Conservation (phyloP, 805 yeast genomes). For the Alloascoidea africana region DNA sequence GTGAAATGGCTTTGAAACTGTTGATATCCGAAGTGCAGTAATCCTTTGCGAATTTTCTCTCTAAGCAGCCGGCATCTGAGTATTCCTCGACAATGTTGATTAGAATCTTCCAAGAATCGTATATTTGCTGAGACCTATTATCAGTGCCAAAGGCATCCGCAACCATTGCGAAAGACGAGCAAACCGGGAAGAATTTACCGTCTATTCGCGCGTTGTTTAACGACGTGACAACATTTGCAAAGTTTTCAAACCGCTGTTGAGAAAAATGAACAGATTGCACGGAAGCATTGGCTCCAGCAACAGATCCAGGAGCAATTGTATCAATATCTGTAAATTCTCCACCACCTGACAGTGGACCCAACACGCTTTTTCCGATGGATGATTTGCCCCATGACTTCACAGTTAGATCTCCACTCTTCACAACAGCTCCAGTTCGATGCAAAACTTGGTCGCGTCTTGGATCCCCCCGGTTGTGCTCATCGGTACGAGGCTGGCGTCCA, state of each 20-base stretch:
- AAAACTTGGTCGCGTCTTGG: conserved; percentile 2
- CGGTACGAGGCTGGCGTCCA: conserved; percentile 3
- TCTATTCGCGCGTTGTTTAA: conserved; percentile 56
- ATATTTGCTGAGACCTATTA: conserved; percentile 51
- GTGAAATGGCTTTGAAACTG: conserved; percentile 16
- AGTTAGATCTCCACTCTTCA: conserved; percentile 7
- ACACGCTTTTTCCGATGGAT: conserved; percentile 18
- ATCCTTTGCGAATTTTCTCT: conserved; percentile 19
- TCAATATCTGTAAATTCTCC: conserved; percentile 16
- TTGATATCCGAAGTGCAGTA: conserved; percentile 14
- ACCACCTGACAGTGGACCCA: conserved; percentile 17
- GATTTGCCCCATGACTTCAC: conserved; percentile 17
- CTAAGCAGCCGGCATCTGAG: conserved; percentile 8
- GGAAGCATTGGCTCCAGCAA: not conserved
- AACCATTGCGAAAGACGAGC: conserved; percentile 43
- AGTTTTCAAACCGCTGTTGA: conserved; percentile 42
- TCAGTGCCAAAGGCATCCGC: conserved; percentile 34
- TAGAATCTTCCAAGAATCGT: conserved; percentile 62
- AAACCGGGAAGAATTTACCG: conserved; percentile 37
- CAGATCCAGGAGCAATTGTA: conserved; percentile 4
- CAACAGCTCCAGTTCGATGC: conserved; percentile 15
- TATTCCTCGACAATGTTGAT: conserved; percentile 24
- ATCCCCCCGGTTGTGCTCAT: conserved; percentile 17
- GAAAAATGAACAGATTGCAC: conserved; percentile 3
- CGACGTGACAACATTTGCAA: conserved; percentile 56